These are phyloP conservation scores for Clathrospora elynae DNA, from an alignment of 2,329 filamentous ascomycete genomes.

Conservation along the genomic window DNA sequence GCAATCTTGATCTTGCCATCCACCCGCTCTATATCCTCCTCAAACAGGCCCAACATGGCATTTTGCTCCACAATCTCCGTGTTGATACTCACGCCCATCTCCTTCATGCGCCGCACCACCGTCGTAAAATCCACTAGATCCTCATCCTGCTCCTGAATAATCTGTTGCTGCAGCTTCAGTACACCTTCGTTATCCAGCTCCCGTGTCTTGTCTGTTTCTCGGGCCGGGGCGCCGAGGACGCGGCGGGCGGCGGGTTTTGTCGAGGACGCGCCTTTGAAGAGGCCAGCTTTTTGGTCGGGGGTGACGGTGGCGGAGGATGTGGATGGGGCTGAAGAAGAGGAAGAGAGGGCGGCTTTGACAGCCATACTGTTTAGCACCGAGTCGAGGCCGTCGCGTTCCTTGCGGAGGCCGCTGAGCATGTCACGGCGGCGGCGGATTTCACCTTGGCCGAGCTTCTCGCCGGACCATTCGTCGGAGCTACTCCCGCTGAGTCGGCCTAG, in stretches of 20 bases:
- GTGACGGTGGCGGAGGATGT: conserved; percentile 43
- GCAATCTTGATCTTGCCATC: conserved; percentile 72
- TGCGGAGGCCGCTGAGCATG: conserved; percentile 69
- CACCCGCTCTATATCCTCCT: conserved; percentile 69
- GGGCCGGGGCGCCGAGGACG: conserved; percentile 72
- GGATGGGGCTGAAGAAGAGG: conserved; percentile 36
- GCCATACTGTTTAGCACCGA: conserved; percentile 70
- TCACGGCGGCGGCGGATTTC: conserved; percentile 75
- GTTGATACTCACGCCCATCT: conserved; percentile 78
- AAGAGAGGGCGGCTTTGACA: conserved; percentile 54
- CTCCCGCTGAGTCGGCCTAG: conserved; percentile 52
- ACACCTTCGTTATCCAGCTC: conserved; percentile 79
- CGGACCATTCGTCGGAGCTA: conserved; percentile 47
- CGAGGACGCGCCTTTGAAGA: conserved; percentile 39
- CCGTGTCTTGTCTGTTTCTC: conserved; percentile 76
- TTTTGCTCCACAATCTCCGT: conserved; percentile 74
- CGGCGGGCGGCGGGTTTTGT: conserved; percentile 57
- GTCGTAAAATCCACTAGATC: conserved; percentile 71
- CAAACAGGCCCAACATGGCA: conserved; percentile 70
- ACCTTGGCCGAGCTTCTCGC: conserved; percentile 68
- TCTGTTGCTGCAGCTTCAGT: conserved; percentile 72
- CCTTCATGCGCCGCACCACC: conserved; percentile 73
- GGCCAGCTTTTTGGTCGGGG: conserved; percentile 42
- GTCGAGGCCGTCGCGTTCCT: conserved; percentile 77
- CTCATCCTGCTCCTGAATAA: conserved; percentile 76